A percentile compares a stretch with the other conserved stretches of the same genome.
These are phyloP conservation scores for Sungouiella thailandica DNA, from an alignment of 805 yeast species.

Conservation along the genomic window DNA sequence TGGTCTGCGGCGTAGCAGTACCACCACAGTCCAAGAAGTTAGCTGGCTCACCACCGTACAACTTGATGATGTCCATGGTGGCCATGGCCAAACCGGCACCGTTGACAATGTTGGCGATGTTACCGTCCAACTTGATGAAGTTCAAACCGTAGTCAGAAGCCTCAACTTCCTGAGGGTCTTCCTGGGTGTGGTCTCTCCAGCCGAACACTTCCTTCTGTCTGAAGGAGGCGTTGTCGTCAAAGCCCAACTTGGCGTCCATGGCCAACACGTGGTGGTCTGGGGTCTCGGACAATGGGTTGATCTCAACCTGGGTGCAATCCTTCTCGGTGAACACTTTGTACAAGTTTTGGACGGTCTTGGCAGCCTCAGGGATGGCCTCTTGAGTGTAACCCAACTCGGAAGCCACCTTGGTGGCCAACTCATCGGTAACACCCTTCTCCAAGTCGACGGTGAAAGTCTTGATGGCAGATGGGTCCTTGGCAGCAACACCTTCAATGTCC, in stretches of 20 bases:
- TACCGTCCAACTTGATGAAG: conserved; percentile 97
- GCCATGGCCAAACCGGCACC: conserved; percentile 99
- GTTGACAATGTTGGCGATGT: conserved; percentile 97
- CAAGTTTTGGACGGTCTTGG: conserved; percentile 77
- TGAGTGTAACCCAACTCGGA: conserved; percentile 74
- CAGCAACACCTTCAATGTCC: conserved; percentile 99
- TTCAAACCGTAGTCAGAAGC: conserved; percentile 88
- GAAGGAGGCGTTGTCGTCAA: conserved; percentile 94
- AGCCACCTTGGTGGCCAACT: conserved; percentile 72
- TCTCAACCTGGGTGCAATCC: conserved; percentile 98
- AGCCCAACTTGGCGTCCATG: conserved; percentile 98
- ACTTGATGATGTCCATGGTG: conserved; percentile 97
- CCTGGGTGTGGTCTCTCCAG: conserved; percentile 97
- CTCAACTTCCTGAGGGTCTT: conserved; percentile 94
- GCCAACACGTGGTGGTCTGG: conserved; percentile 86
- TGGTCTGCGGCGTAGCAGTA: conserved; percentile 98
- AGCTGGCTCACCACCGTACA: conserved; percentile 98
- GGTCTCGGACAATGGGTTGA: conserved; percentile 95
- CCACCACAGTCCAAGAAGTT: conserved; percentile 99
- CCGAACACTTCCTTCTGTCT: conserved; percentile 92
- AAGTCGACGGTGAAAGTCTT: conserved; percentile 79
- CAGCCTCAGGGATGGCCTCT: conserved; percentile 79
- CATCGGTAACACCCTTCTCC: conserved; percentile 73
- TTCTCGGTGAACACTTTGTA: conserved; percentile 85
- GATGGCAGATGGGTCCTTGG: conserved; percentile 84